These are phyloP conservation scores for Pleoardoris graminearum DNA, from an alignment of 2,329 filamentous ascomycete genomes.

Conservation along the genomic window DNA sequence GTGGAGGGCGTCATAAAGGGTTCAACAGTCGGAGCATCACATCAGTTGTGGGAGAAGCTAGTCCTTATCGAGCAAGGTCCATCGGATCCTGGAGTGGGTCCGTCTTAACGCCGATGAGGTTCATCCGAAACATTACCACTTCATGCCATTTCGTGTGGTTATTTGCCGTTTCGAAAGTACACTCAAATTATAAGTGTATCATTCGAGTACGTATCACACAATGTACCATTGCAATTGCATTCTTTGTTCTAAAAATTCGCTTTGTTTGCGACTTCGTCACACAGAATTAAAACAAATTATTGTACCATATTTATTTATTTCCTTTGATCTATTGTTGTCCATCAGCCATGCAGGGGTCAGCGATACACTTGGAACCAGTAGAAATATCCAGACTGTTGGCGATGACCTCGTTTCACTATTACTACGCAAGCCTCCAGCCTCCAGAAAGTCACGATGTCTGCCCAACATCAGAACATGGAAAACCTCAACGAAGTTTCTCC, in stretches of 20 bases:
- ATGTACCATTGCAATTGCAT: neutral
- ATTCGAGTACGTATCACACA: no score
- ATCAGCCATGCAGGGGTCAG: neutral
- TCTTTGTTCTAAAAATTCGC: slow-evolving; percentile 12
- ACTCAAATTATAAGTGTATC: no score
- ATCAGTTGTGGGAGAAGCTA: no score
- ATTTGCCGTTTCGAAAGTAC: no score
- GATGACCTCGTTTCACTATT: neutral
- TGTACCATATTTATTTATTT: slow-evolving; percentile 1
- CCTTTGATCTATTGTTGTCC: slow-evolving; percentile 19
- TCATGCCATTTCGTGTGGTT: no score
- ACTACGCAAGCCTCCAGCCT: neutral
- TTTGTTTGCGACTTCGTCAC: neutral
- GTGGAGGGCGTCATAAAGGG: no score
- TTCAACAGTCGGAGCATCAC: no score
- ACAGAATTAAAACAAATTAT: neutral
- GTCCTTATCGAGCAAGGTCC: no score
- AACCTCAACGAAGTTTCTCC: neutral
- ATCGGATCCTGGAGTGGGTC: no score
- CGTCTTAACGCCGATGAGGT: no score
- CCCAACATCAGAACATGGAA: neutral
- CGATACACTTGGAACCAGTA: neutral
- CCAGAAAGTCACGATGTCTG: neutral
- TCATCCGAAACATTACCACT: no score
- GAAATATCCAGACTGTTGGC: neutral